A percentile compares a stretch with the other conserved stretches of the same genome.
These are phyloP conservation scores for Schizosaccharomyces lindneri DNA, from an alignment of 805 yeast species.

Conservation along the genomic window DNA sequence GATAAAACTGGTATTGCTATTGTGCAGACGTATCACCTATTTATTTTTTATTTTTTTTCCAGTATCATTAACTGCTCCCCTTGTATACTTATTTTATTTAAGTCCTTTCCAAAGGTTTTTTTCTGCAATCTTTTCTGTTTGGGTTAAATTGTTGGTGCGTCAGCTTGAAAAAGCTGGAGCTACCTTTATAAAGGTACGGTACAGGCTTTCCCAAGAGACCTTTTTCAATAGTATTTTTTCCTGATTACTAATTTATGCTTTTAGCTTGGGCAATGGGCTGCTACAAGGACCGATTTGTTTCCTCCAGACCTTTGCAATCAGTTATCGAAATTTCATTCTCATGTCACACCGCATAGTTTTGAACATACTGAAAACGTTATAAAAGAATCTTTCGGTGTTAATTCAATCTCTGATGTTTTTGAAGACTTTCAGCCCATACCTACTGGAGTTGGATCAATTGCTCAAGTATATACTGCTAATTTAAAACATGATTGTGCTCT, in stretches of 20 bases:
- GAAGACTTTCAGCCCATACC: constrained; percentile 55
- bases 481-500: not conserved
- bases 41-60: too few species aligned
- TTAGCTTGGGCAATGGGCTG: constrained; percentile 94
- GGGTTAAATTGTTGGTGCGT: constrained; percentile 21
- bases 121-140: constrained; percentile 8
- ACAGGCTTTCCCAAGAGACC: constrained; percentile 4
- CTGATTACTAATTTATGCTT: constrained; percentile 9
- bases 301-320: constrained; percentile 56
- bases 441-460: constrained; percentile 94
- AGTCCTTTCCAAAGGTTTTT: constrained; percentile 10
- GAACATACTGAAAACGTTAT: constrained; percentile 33
- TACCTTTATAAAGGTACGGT: constrained; percentile 25
- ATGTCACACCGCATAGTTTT: constrained; percentile 51
- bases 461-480: constrained; percentile 23
- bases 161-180: constrained; percentile 76
- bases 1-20: too few species aligned
- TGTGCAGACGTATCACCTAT: too few species aligned
- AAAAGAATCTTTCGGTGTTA: constrained; percentile 30
- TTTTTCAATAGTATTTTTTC: not conserved
- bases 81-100: not conserved
- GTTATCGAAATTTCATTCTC: constrained; percentile 54
- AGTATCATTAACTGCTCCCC: not conserved
- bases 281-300: constrained; percentile 83
- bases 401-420: constrained; percentile 44